These are phyloP conservation scores for Sugiyamaella valdiviana DNA, from an alignment of 805 yeast species.

Conservation along the genomic window DNA sequence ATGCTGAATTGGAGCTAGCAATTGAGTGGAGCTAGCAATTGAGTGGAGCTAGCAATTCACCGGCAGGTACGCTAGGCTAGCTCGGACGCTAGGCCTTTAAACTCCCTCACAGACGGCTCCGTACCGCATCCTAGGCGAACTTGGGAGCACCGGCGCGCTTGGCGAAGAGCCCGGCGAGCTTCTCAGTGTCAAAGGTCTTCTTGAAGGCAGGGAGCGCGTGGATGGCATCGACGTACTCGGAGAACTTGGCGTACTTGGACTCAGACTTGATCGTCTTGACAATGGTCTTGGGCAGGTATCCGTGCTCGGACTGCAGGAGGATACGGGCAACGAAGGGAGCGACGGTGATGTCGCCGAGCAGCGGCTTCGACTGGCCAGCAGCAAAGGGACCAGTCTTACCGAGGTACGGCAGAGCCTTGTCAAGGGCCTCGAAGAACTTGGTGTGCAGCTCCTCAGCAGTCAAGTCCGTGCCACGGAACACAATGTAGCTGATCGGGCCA, in stretches of 20 bases:
- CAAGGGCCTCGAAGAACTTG: conserved; percentile 16
- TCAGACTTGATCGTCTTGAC: conserved; percentile 10
- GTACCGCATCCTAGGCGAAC: neutral
- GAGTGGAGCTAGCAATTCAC: too few relatives aligned
- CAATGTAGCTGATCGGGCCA: conserved; percentile 5
- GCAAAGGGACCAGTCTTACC: conserved; percentile 14
- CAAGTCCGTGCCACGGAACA: conserved; percentile 2
- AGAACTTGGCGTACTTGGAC: conserved; percentile 19
- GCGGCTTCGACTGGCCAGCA: conserved; percentile 16
- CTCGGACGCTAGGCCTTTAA: too few relatives aligned
- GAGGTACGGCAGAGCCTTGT: conserved; percentile 17
- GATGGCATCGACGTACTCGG: conserved; percentile 18
- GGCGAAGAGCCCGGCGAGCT: neutral
- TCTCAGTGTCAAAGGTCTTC: conserved; percentile 16
- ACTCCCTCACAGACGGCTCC: too few relatives aligned
- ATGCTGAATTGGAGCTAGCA: too few relatives aligned
- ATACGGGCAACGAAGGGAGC: conserved; percentile 23
- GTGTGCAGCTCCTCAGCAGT: conserved; percentile 2
- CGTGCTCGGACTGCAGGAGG: conserved; percentile 10
- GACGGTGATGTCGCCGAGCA: conserved; percentile 21
- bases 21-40: too few relatives aligned
- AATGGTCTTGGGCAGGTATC: conserved; percentile 12
- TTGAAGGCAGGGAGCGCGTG: conserved; percentile 20
- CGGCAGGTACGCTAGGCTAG: too few relatives aligned
- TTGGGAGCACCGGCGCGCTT: conserved; percentile 1